Conservation (phyloP, 2,329 filamentous ascomycete genomes). For the Talaromyces sp. region DNA sequence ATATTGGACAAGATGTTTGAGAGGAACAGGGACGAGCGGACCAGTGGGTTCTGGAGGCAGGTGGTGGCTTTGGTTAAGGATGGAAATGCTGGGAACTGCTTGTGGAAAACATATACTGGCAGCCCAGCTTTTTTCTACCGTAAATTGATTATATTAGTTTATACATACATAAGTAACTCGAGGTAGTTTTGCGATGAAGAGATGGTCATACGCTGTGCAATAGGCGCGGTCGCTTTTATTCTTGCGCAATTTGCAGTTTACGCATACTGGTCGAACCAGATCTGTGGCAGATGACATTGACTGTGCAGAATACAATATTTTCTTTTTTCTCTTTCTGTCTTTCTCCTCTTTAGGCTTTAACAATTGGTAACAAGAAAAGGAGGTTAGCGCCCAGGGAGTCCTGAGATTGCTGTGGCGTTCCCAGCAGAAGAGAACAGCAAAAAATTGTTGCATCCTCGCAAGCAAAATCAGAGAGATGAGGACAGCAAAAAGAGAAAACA, state of each 20-base stretch:
- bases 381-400: no score
- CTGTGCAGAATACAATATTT: neutral
- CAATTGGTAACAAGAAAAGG: no score
- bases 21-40: neutral
- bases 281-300: neutral
- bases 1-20: neutral
- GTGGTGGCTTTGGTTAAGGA: neutral
- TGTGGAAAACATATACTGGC: neutral
- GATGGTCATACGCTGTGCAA: conserved; percentile 4
- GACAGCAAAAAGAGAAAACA: neutral
- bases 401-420: no score
- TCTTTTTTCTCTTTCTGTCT: neutral
- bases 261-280: neutral
- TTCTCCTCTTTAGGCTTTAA: no score
- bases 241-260: conserved; percentile 7
- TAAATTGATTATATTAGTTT: neutral
- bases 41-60: neutral
- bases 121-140: neutral
- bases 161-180: neutral
- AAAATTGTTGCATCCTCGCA: no score
- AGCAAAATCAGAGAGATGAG: no score
- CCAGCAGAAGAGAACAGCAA: no score
- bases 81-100: neutral
- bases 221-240: conserved; percentile 10
- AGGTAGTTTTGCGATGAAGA: neutral